Conservation (phyloP, 2,329 filamentous ascomycete species). For the Lachnellula subtilissima region DNA sequence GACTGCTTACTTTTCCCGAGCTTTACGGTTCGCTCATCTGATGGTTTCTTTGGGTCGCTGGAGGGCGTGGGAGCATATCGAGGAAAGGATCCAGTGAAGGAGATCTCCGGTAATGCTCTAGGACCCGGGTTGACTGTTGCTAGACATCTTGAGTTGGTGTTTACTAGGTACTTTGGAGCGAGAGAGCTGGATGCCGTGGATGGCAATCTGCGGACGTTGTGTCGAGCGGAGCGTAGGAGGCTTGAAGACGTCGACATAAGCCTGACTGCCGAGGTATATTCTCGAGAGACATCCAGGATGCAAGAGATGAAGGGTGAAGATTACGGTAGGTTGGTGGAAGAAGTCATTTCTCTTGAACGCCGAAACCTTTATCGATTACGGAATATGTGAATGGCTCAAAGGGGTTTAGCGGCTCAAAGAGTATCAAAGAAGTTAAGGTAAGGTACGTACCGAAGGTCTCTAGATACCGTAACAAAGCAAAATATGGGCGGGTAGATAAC, state of each 20-base stretch:
- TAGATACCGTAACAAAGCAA: no score
- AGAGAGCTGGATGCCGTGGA: constrained; percentile 6
- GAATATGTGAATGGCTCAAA: not conserved
- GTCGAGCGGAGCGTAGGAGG: constrained; percentile 20
- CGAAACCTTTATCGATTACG: constrained; percentile 3
- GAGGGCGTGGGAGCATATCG: constrained; percentile 9
- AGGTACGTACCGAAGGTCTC: no score
- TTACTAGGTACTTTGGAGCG: constrained; percentile 2
- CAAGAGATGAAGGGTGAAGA: not conserved
- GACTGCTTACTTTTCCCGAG: constrained; percentile 32
- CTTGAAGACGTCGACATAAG: constrained; percentile 30
- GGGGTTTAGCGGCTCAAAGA: no score
- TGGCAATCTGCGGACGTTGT: constrained; percentile 17
- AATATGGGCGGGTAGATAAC: no score
- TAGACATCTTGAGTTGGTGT: constrained; percentile 15
- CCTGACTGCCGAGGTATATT: constrained; percentile 9
- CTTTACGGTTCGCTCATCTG: constrained; percentile 56
- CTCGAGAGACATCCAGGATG: constrained; percentile 20
- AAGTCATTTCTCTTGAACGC: no score
- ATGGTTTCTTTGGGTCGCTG: constrained; percentile 34
- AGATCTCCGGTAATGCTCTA: constrained; percentile 34
- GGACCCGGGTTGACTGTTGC: constrained; percentile 24
- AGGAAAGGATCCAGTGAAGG: constrained; percentile 40
- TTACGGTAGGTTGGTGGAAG: not conserved
- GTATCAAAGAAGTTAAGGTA: not conserved